Evolutionary conservation across 208 protist genomes (phyloP).

Genomic region (Acanthamoeba lenticulata): DNA sequence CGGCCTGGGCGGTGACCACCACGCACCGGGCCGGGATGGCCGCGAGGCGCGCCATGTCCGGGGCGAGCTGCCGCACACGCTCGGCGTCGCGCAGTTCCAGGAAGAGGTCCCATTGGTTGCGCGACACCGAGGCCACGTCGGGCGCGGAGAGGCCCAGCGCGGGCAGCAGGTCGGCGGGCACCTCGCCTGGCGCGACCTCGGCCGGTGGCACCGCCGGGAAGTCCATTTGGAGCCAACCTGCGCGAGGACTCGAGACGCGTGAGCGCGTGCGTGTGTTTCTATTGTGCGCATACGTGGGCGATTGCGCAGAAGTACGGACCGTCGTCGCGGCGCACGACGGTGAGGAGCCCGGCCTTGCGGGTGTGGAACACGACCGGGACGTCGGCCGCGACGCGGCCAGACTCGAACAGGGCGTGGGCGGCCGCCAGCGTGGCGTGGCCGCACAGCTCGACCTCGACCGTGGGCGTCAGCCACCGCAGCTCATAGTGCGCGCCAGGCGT

Average conservation of each 20-base stretch:
- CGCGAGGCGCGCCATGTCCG: not conserved
- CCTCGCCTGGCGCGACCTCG: not conserved
- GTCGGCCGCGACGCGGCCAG: conserved; percentile 78
- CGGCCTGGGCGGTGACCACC: not conserved
- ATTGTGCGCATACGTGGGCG: not conserved
- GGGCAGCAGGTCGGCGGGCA: not conserved
- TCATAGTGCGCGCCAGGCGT: not conserved
- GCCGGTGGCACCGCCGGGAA: not conserved
- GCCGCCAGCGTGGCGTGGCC: conserved; percentile 89
- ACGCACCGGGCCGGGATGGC: not conserved
- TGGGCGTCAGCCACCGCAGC: conserved; percentile 88
- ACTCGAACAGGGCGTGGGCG: conserved; percentile 86
- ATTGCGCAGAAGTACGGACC: not conserved
- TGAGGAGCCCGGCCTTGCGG: not conserved
- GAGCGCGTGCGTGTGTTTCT: not conserved
- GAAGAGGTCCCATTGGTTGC: conserved; percentile 5
- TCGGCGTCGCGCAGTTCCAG: not conserved
- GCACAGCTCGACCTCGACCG: conserved; percentile 85
- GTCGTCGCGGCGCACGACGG: not conserved
- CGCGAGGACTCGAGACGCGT: not conserved
- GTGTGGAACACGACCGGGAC: conserved; percentile 61
- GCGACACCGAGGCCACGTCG: not conserved
- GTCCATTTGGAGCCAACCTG: conserved; percentile 22
- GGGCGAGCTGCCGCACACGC: not conserved
- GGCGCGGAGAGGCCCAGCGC: not conserved